These are phyloP conservation scores for Nepenthes alata DNA, from an alignment of 179 eudicot species.

Conservation along the genomic window DNA sequence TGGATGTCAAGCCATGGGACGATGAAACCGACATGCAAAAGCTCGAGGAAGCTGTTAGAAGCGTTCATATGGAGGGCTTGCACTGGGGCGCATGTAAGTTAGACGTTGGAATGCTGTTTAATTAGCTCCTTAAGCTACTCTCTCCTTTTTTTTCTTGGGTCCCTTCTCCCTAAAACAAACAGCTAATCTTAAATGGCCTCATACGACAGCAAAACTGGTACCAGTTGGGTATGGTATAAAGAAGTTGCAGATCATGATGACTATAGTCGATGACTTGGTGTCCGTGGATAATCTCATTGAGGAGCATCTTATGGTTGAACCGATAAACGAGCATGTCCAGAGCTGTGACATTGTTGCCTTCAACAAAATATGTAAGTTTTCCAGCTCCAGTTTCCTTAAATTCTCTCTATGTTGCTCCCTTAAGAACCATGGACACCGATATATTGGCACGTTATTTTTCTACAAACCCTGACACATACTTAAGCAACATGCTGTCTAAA, in stretches of 20 bases:
- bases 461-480: too few species aligned
- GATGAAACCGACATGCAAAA: slow-evolving; percentile 94
- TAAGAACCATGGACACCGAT: too few species aligned
- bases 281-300: slow-evolving; percentile 69
- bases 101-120: background rate
- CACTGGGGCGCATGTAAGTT: slow-evolving; percentile 92
- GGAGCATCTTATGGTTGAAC: slow-evolving; percentile 59
- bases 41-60: slow-evolving; percentile 87
- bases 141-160: background rate
- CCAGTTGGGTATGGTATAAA: slow-evolving; percentile 92
- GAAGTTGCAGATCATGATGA: slow-evolving; percentile 77
- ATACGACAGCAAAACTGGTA: slow-evolving; percentile 56
- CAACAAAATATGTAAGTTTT: slow-evolving; percentile 53
- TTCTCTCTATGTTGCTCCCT: too few species aligned
- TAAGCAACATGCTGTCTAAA: too few species aligned
- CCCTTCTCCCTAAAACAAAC: background rate
- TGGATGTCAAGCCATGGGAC: slow-evolving; percentile 98
- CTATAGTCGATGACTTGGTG: slow-evolving; percentile 77
- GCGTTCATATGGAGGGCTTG: slow-evolving; percentile 68
- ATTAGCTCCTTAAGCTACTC: background rate
- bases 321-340: slow-evolving; percentile 76
- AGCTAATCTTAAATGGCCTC: background rate
- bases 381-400: background rate
- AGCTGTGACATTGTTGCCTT: slow-evolving; percentile 92
- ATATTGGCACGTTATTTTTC: too few species aligned